phyloP scores from a whole-genome alignment of 345 rosid species.

The Acer yangbiense region DNA sequence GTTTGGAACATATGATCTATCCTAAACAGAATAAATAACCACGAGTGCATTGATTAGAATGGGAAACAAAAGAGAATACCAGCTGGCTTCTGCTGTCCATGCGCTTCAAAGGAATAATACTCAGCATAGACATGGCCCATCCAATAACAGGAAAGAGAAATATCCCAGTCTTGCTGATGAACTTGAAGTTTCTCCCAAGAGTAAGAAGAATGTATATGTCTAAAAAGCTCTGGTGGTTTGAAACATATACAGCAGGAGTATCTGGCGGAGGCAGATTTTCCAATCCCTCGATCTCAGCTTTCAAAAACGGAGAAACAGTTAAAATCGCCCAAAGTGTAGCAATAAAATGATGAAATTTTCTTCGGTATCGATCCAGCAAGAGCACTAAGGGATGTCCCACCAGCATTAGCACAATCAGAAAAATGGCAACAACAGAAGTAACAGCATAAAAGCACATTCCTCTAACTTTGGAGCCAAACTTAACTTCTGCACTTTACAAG shows the following conservation, averaged over 20 bases:
- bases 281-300: conserved; percentile 62
- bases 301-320: conserved; percentile 59
- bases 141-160: conserved; percentile 80
- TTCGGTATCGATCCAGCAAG: conserved; percentile 62
- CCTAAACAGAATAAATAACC: conserved; percentile 2
- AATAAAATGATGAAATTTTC: conserved; percentile 70
- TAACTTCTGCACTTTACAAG: conserved; percentile 57
- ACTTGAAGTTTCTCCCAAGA: conserved; percentile 80
- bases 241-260: conserved; percentile 81
- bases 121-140: conserved; percentile 94
- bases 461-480: conserved; percentile 61
- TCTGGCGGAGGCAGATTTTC: conserved; percentile 80
- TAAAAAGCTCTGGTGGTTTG: conserved; percentile 94
- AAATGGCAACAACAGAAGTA: conserved; percentile 60
- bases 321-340: conserved; percentile 78
- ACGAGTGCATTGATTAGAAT: background rate
- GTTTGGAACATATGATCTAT: background rate
- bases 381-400: conserved; percentile 79
- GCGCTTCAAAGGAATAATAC: conserved; percentile 82
- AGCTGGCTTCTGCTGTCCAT: conserved; percentile 91
- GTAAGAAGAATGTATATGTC: conserved; percentile 89
- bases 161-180: conserved; percentile 85
- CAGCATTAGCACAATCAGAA: conserved; percentile 65
- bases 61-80: conserved; percentile 39
- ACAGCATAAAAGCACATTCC: conserved; percentile 76